These are phyloP conservation scores for Lentinula detonsa DNA, from an alignment of 768 basidiomycete genomes.

Conservation along the genomic window DNA sequence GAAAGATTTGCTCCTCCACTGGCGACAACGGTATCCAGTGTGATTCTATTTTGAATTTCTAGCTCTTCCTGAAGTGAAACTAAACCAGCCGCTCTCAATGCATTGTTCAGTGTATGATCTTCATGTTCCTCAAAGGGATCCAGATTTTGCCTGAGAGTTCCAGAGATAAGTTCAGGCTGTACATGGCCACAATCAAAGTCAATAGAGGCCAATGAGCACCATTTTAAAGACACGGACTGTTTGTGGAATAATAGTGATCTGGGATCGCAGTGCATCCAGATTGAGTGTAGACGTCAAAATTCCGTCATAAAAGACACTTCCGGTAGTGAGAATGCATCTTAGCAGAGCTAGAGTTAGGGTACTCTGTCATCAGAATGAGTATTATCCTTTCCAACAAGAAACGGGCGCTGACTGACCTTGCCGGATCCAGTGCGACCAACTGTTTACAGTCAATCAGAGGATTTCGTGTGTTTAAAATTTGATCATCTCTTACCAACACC, in stretches of 20 bases:
- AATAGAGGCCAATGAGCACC: not conserved
- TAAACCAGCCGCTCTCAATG: conserved; percentile 47
- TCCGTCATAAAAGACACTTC: conserved; percentile 41
- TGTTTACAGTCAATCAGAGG: conserved; percentile 9
- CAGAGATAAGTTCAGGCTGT: conserved; percentile 41
- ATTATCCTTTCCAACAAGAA: no score
- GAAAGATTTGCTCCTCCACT: conserved; percentile 71
- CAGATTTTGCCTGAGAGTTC: conserved; percentile 56
- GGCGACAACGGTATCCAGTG: conserved; percentile 44
- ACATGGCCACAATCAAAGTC: not conserved
- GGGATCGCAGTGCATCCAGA: conserved; percentile 36
- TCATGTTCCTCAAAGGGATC: conserved; percentile 71
- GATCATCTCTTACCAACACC: conserved; percentile 24
- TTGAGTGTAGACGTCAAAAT: conserved; percentile 33
- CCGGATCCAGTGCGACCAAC: conserved; percentile 60
- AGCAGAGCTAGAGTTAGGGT: conserved; percentile 44
- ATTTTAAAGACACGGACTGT: not conserved
- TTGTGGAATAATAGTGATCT: conserved; percentile 40
- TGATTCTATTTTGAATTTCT: conserved; percentile 29
- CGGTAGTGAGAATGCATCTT: conserved; percentile 43
- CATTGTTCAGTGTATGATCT: conserved; percentile 58
- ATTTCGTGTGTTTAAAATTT: not conserved
- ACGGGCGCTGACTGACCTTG: conserved; percentile 26
- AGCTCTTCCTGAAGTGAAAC: conserved; percentile 30
- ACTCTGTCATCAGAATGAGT: conserved; percentile 16